These are phyloP conservation scores for Zanthoxylum bungeanum DNA, from an alignment of 345 rosid species.

Conservation along the genomic window DNA sequence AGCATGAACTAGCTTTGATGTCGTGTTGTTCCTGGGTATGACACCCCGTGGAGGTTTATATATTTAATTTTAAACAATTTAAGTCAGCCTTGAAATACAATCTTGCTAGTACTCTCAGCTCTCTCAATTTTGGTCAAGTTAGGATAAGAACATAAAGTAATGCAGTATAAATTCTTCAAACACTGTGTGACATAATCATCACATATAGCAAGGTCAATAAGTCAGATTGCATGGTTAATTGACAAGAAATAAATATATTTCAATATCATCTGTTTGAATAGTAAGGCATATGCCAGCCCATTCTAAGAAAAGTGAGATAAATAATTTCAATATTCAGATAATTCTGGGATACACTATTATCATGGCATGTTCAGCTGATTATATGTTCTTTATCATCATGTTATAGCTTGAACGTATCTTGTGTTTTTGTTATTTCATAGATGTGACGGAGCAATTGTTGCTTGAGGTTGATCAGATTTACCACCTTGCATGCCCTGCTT, in stretches of 20 bases:
- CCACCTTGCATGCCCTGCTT: constrained; percentile 99
- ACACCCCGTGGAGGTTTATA: background rate
- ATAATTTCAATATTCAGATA: background rate
- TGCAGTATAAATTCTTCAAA: background rate
- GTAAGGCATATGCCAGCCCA: background rate
- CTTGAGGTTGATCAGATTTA: constrained; percentile 93
- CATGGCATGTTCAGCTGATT: background rate
- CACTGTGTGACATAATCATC: background rate
- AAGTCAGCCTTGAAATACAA: background rate
- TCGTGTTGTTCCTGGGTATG: background rate
- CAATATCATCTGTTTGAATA: background rate
- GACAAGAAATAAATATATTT: background rate
- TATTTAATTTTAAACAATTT: background rate
- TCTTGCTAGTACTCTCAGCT: background rate
- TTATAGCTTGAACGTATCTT: background rate
- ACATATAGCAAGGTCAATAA: background rate
- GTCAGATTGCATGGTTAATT: background rate
- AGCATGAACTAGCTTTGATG: background rate
- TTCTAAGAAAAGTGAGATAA: background rate
- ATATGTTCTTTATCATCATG: background rate
- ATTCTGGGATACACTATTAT: background rate
- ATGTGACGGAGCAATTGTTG: constrained; percentile 82
- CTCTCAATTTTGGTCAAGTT: background rate
- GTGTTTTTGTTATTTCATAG: constrained; percentile 33
- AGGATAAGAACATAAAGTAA: background rate